Base-by-base conservation (phyloP, 2,329 filamentous ascomycete species). In the Allantophomopsis lycopodina region DNA sequence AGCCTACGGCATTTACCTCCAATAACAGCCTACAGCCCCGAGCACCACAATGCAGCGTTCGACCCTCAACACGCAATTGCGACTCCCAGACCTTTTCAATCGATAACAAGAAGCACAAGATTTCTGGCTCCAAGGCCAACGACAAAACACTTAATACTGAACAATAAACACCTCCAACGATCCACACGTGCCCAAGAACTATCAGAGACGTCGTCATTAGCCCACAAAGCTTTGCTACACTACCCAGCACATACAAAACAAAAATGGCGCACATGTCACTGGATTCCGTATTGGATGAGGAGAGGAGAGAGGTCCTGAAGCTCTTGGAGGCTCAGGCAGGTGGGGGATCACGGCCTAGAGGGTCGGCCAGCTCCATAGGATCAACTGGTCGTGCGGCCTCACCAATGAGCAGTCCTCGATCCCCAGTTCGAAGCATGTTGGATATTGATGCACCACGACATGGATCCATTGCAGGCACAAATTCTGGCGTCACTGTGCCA, bases 251-350 rank as follows among this genome's bases (percentile, higher is more conserved):
- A 28, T 28, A 28, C 23, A 28, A 5, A 21, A 5, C 8, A 43
- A 45, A 43, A 18, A 56, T 55, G 52, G 42, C 48, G 31, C 42
- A 47, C 15, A 85, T 85, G 79, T 86, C 81, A 53, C 73, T 88
- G 53, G 83, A 86, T 61, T 73, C 79, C 37, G 74, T 79, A 48
- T 67, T 87, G 46, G 83, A 87, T 55, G 79, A 86, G 64, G 83
- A 89, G 65, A 73, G 81, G 45, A 68, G 69, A 46, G 81, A 85
- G 60, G 77, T 87, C 32, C 65, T 86, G 48, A 76, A 76, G 36
- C 63, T 85, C 44, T 65, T 86, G 33, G 77, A 82, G 56, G 45
- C 44, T 14, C 41, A 38, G 16, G 36, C 46, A n/a, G 21, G 18
- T 23, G 28, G 16, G 35, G 42, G 43, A 39, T 15, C 45, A 5